A percentile compares a stretch with the other conserved stretches of the same genome.
These are phyloP conservation scores for Hypoxylon sp. DNA, from an alignment of 2,329 filamentous ascomycete species.

Conservation along the genomic window DNA sequence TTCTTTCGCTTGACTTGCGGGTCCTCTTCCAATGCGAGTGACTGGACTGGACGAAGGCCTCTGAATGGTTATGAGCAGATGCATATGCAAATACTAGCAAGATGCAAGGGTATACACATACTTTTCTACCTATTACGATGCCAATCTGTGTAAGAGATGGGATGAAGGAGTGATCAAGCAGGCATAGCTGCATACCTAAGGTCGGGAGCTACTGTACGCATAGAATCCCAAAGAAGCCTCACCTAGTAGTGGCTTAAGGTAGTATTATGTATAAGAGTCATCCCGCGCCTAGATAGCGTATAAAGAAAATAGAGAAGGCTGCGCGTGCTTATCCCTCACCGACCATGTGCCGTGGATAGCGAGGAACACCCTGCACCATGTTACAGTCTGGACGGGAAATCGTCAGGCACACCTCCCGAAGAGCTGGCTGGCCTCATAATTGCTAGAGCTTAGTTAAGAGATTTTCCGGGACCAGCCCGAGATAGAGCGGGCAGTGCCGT, in stretches of 20 bases:
- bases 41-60: constrained; percentile 18
- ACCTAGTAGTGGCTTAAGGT: constrained; percentile 17
- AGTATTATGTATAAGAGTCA: too few relatives aligned
- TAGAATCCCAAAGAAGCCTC: constrained; percentile 29
- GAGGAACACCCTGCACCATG: constrained; percentile 29
- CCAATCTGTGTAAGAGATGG: constrained; percentile 25
- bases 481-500: constrained; percentile 33
- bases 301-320: neutral
- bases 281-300: too few relatives aligned
- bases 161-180: constrained; percentile 23
- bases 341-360: constrained; percentile 27
- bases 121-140: constrained; percentile 20
- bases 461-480: constrained; percentile 22
- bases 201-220: constrained; percentile 25
- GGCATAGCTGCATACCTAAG: constrained; percentile 24
- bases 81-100: constrained; percentile 14
- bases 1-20: constrained; percentile 23
- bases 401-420: constrained; percentile 33
- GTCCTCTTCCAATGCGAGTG: constrained; percentile 13
- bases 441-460: constrained; percentile 14
- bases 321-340: constrained; percentile 22
- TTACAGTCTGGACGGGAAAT: constrained; percentile 32
- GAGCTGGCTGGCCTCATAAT: constrained; percentile 22
- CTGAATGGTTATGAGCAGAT: constrained; percentile 16
- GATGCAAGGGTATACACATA: constrained; percentile 8